Evolutionary conservation across 208 protist genomes (phyloP), one percentile per base, ranked within the genome.

Genomic region (Porcisia hertigi): DNA sequence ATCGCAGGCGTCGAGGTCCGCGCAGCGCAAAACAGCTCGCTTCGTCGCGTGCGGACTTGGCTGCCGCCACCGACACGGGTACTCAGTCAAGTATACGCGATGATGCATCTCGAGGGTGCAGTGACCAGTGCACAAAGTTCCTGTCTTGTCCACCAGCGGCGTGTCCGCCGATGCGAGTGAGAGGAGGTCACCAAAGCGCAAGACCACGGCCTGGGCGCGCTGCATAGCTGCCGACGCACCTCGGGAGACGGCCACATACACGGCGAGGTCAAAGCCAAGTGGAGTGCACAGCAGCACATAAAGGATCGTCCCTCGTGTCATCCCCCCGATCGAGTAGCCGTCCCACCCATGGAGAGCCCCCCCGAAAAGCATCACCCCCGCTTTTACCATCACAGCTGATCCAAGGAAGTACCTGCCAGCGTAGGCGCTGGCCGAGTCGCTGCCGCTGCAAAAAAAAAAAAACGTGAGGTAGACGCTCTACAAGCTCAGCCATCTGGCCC

Each of bases 71-170:
- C 88, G 91, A 65, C 77, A 74, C 57, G 85, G 75, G 73, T 88
- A 85, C 12, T 75, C 74, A 20, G 71, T 59, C 14, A 72, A 75
- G 69, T 87, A 90, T 52, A 77, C 73, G 65, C 79, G 79, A 60
- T 77, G 88, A 30, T 80, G 36, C 58, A 84, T 71, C 49, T 84
- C 75, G 34, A 97, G 76, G 41, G 81, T 85, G 72, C 95, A 88
- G 75, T 93, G 83, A 71, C 98, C 97, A 30, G 92, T 78, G 25
- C 95, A 98, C 47, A 98, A 80, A 9, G 97, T 98, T 39, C 95
- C 97, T 2, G 95, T 98, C 80, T 98, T 98, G 82, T 98, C 97
- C 39, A 89, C 94, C 76, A 94, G 97, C 20, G 79, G 49, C 45
- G 45, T 45, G 55, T 82, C 73, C 6, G 71, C 60, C 53, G 74